phyloP scores from a whole-genome alignment of 2,329 filamentous ascomycete species.

The Curvularia eragrostidis region DNA sequence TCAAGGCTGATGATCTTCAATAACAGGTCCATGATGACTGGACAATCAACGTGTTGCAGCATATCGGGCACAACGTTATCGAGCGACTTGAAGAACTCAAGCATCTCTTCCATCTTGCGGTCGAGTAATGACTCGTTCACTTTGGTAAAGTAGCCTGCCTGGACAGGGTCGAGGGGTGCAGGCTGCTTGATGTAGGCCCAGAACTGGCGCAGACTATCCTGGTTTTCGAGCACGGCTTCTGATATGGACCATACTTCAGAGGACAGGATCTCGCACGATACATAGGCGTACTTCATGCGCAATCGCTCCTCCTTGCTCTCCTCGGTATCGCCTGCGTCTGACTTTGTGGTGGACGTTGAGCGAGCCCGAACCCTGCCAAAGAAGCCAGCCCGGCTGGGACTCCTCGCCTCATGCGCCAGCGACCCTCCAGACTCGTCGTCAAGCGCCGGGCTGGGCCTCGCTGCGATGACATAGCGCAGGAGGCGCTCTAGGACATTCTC shows the following conservation, averaged over 20 bases:
- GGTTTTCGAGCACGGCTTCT: constrained; percentile 88
- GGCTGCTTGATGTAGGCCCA: constrained; percentile 88
- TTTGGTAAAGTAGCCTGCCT: constrained; percentile 98
- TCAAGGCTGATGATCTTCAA: constrained; percentile 97
- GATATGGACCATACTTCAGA: constrained; percentile 98
- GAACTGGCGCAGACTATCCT: constrained; percentile 78
- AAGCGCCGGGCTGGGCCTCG: constrained; percentile 59
- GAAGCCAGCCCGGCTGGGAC: constrained; percentile 50
- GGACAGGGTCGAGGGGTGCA: constrained; percentile 87
- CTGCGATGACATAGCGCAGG: constrained; percentile 89
- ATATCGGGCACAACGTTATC: constrained; percentile 83
- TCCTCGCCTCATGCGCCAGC: constrained; percentile 52
- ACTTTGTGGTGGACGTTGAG: constrained; percentile 54
- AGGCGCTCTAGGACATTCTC: constrained; percentile 83
- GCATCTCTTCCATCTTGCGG: constrained; percentile 97
- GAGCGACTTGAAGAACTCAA: constrained; percentile 83
- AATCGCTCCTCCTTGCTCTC: constrained; percentile 85
- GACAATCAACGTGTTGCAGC: constrained; percentile 92
- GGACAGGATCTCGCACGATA: constrained; percentile 90
- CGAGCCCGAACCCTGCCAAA: constrained; percentile 55
- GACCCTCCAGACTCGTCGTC: constrained; percentile 52
- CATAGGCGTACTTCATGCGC: constrained; percentile 90
- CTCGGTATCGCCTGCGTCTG: constrained; percentile 53
- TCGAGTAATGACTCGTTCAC: constrained; percentile 98
- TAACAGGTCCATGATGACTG: constrained; percentile 97